A percentile compares a stretch with the other conserved stretches of the same genome.
These are phyloP conservation scores for Wickerhamomyces subpelliculosus DNA, from an alignment of 805 yeast genomes.

Conservation along the genomic window DNA sequence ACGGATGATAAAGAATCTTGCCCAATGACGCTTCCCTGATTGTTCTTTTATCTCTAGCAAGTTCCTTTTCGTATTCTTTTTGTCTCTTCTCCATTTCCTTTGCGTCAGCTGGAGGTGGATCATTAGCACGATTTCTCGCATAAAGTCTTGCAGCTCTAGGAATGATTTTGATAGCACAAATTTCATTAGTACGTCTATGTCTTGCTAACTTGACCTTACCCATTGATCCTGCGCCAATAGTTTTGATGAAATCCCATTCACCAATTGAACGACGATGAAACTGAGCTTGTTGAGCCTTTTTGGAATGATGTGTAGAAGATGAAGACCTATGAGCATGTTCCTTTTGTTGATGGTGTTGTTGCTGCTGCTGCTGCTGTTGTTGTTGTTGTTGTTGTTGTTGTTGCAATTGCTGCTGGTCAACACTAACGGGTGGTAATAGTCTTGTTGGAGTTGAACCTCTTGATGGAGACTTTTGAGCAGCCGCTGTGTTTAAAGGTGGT, in stretches of 20 bases:
- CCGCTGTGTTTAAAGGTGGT: slow-evolving; percentile 8
- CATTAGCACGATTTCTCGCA: slow-evolving; percentile 62
- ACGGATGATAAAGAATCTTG: slow-evolving; percentile 82
- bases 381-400: slow-evolving; percentile 5
- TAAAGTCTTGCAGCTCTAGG: slow-evolving; percentile 81
- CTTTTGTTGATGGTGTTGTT: slow-evolving; percentile 4
- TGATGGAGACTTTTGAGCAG: neutral
- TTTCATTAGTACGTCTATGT: slow-evolving; percentile 71
- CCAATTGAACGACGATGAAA: slow-evolving; percentile 88
- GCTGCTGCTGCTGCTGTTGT: slow-evolving; percentile 4
- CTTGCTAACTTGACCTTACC: slow-evolving; percentile 95
- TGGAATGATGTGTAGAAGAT: slow-evolving; percentile 16
- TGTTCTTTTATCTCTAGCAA: slow-evolving; percentile 86
- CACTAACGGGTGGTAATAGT: slow-evolving; percentile 14
- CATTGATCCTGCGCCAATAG: slow-evolving; percentile 98
- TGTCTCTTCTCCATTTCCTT: slow-evolving; percentile 53
- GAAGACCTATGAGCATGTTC: no score
- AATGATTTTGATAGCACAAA: slow-evolving; percentile 90
- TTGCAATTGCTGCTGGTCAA: slow-evolving; percentile 9
- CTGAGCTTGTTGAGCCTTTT: slow-evolving; percentile 22
- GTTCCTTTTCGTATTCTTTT: slow-evolving; percentile 73
- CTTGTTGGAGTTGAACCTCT: slow-evolving; percentile 5
- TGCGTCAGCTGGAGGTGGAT: slow-evolving; percentile 56
- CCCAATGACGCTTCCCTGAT: slow-evolving; percentile 95
- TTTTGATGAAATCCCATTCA: slow-evolving; percentile 92